A percentile compares a stretch with the other conserved stretches of the same genome.
Conservation (phyloP, 768 basidiomycete species). For the Suillus clintonianus region DNA sequence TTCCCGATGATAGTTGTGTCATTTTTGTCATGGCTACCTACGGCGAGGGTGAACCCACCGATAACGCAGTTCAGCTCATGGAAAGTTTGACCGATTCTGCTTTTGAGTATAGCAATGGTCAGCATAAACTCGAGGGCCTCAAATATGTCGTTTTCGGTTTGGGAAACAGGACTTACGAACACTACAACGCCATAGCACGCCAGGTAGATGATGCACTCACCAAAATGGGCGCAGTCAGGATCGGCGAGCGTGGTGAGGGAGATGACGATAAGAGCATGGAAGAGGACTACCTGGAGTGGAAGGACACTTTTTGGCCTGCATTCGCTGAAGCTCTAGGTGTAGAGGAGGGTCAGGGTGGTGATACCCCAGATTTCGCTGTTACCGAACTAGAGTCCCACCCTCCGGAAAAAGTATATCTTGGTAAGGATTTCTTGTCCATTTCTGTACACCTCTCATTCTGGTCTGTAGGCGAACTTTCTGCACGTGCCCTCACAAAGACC, state of each 20-base stretch:
- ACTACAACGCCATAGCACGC: constrained; percentile 90
- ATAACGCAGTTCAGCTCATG: constrained; percentile 94
- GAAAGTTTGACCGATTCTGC: constrained; percentile 87
- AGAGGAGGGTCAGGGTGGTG: constrained; percentile 95
- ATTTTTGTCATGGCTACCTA: constrained; percentile 99
- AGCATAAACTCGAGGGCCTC: constrained; percentile 74
- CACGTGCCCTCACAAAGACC: constrained; percentile 88
- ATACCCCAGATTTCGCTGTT: constrained; percentile 91
- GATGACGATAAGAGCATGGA: constrained; percentile 99
- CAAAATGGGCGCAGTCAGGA: constrained; percentile 80
- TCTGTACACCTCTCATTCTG: background rate
- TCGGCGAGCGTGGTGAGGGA: constrained; percentile 91
- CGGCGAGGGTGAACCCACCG: constrained; percentile 98
- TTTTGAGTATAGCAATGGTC: constrained; percentile 84
- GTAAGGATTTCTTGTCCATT: constrained; percentile 41
- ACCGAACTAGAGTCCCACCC: constrained; percentile 77
- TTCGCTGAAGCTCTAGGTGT: constrained; percentile 83
- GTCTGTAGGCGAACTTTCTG: constrained; percentile 83
- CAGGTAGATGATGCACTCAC: constrained; percentile 73
- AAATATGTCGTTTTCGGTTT: constrained; percentile 96
- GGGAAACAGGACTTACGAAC: constrained; percentile 93
- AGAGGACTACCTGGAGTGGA: constrained; percentile 99
- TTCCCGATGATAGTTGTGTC: constrained; percentile 84
- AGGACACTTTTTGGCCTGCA: constrained; percentile 94
- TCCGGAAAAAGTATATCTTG: constrained; percentile 90